Evolutionary conservation across 73 alveolate species (phyloP).

Genomic region (Paraurostyla sp.): DNA sequence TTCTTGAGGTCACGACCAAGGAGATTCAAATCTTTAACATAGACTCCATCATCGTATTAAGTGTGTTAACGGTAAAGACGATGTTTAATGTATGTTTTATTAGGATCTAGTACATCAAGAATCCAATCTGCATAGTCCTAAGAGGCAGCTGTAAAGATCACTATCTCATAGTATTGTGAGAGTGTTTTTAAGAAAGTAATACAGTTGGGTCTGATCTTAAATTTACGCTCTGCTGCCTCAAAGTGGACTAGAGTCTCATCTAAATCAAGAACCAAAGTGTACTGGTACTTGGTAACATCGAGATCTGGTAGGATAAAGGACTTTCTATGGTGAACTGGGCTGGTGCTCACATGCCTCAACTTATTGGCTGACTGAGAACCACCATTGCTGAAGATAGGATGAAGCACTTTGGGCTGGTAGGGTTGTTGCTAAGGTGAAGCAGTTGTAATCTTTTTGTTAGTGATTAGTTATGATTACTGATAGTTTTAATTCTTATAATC

Average conservation of each 20-base stretch:
- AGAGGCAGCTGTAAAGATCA: conserved; percentile 67
- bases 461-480: too few species aligned
- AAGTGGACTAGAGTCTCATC: conserved; percentile 64
- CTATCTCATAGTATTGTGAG: conserved; percentile 36
- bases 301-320: neutral
- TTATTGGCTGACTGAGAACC: too few species aligned
- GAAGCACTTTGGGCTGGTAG: neutral
- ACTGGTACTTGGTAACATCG: neutral
- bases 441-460: too few species aligned
- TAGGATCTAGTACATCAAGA: conserved; percentile 48
- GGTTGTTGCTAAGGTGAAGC: too few species aligned
- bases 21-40: conserved; percentile 68
- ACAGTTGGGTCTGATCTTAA: conserved; percentile 33
- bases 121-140: conserved; percentile 71
- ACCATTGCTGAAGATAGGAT: neutral
- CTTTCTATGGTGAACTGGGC: conserved; percentile 7
- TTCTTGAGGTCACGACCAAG: conserved; percentile 78
- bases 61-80: conserved; percentile 60
- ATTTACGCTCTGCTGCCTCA: conserved; percentile 11
- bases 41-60: conserved; percentile 45
- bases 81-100: conserved; percentile 6
- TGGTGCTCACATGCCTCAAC: conserved; percentile 12
- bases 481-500: too few species aligned
- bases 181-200: conserved; percentile 25
- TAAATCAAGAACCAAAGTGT: conserved; percentile 53